Percentiles rank a stretch among this genome's conserved stretches.
Conservation (phyloP, 1,284 basidiomycete species). For the Ganoderma sinense region DNA sequence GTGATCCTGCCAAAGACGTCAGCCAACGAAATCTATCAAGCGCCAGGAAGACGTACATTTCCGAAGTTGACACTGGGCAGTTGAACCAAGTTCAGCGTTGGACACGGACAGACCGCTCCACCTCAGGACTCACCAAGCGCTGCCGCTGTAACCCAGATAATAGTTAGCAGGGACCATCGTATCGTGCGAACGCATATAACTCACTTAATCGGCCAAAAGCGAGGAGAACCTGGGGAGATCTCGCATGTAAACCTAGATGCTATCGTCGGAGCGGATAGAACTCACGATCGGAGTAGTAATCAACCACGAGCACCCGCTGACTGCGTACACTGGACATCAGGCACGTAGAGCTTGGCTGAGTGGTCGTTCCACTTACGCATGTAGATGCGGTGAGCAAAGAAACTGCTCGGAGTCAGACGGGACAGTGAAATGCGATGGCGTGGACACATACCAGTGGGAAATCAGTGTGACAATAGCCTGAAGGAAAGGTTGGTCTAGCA, state of each 20-base stretch:
- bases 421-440: background rate
- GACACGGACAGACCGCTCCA: background rate
- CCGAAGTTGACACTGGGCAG: slow-evolving; percentile 41
- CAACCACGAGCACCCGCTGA: slow-evolving; percentile 47
- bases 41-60: slow-evolving; percentile 40
- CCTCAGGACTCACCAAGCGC: slow-evolving; percentile 24
- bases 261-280: background rate
- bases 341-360: background rate
- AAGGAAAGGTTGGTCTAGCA: slow-evolving; percentile 19
- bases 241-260: background rate
- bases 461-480: slow-evolving; percentile 35
- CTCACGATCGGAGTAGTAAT: slow-evolving; percentile 49
- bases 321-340: slow-evolving; percentile 29
- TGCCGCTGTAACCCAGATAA: slow-evolving; percentile 7
- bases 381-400: slow-evolving; percentile 24
- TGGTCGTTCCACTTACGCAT: slow-evolving; percentile 19
- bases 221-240: slow-evolving; percentile 17
- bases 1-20: slow-evolving; percentile 39
- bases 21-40: background rate
- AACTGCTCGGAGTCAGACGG: slow-evolving; percentile 11
- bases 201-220: slow-evolving; percentile 28
- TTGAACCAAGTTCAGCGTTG: background rate
- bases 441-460: slow-evolving; percentile 48
- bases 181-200: background rate
- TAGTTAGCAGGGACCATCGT: background rate